Evolutionary conservation across 2,329 filamentous ascomycete genomes (phyloP).

Genomic region (Fusarium falciforme): DNA sequence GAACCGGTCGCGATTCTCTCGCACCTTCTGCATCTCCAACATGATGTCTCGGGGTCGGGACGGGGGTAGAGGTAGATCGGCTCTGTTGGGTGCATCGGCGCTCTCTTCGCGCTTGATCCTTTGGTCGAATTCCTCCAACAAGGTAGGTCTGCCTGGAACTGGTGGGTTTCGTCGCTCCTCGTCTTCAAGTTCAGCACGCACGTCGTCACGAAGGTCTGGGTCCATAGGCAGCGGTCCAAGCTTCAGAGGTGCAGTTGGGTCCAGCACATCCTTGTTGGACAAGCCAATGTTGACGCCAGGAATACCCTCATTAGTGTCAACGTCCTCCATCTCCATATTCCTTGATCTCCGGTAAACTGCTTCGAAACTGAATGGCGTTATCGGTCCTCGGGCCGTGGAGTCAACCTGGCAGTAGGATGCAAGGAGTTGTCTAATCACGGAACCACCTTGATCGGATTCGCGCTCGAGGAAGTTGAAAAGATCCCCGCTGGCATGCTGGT

Average conservation of each 20-base stretch:
- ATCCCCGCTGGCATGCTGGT: slow-evolving; percentile 82
- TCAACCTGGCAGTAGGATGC: slow-evolving; percentile 69
- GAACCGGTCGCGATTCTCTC: slow-evolving; percentile 92
- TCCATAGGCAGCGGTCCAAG: slow-evolving; percentile 90
- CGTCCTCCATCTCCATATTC: slow-evolving; percentile 71
- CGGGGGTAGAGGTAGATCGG: slow-evolving; percentile 86
- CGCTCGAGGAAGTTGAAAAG: slow-evolving; percentile 90
- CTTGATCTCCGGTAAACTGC: slow-evolving; percentile 68
- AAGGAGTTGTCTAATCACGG: slow-evolving; percentile 80
- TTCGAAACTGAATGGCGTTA: slow-evolving; percentile 73
- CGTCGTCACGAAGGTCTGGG: slow-evolving; percentile 81
- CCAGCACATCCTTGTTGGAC: slow-evolving; percentile 69
- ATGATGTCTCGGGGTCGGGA: slow-evolving; percentile 90
- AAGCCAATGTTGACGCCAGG: slow-evolving; percentile 72
- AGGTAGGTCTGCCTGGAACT: slow-evolving; percentile 73
- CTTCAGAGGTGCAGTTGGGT: slow-evolving; percentile 70
- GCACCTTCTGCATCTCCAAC: slow-evolving; percentile 93
- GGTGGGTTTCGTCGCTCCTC: slow-evolving; percentile 85
- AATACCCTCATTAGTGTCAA: slow-evolving; percentile 73
- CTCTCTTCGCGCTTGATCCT: slow-evolving; percentile 91
- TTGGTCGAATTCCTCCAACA: slow-evolving; percentile 89
- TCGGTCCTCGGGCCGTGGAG: slow-evolving; percentile 69
- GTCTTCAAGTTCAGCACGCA: slow-evolving; percentile 87
- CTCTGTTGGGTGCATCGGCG: slow-evolving; percentile 81
- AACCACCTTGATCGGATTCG: slow-evolving; percentile 84